Base-by-base conservation (phyloP, 1,284 basidiomycete species). In the Heterobasidion annosum region DNA sequence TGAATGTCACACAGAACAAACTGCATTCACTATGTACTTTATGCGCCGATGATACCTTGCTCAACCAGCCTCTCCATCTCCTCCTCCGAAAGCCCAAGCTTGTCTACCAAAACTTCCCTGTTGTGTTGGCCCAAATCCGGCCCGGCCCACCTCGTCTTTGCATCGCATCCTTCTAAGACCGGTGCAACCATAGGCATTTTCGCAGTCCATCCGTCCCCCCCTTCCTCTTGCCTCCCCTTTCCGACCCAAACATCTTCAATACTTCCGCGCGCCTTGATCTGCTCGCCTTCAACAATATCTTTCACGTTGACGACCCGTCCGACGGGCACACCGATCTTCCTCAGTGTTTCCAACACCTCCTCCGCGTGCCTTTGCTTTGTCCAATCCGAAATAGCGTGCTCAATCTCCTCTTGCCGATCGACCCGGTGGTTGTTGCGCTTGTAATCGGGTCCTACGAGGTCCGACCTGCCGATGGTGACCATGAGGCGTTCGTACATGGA, bases 171-270 rank as follows among this genome's bases (percentile, higher is more conserved):
- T 54, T 83, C 77, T 50, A 87, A 62, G 43, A 79, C 65, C 6
- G 84, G 84, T 54, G 81, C 79, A 16, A 82, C 81, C 32, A 74
- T 74, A 43, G 76, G 73, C 78, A 87, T 83, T 67, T 83, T 85
- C 53, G 85, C 74, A 49, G 67, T 77, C 83, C 83, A 85, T 59
- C 70, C 56, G 55, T 63, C 52, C 59, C 67, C 49, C 68, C 72
- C 43, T 61, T 68, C 43, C 57, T 61, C 47, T 45, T 44, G 5
- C 10, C 40, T 44, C 15, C 33, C 47, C 48, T 43, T 62, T 2
- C 71, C 70, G 13, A 87, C 79, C 72, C 71, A 73, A 2, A 86
- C 81, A 35, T 82, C 77, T 59, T 79, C 75, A 49, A 85, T 71
- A 3, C 79, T 73, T 0, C 79, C 81, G n/a, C 84, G 65, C 50